Evolutionary conservation across 257 asterid species (phyloP).

Genomic region (Gentiana straminea): DNA sequence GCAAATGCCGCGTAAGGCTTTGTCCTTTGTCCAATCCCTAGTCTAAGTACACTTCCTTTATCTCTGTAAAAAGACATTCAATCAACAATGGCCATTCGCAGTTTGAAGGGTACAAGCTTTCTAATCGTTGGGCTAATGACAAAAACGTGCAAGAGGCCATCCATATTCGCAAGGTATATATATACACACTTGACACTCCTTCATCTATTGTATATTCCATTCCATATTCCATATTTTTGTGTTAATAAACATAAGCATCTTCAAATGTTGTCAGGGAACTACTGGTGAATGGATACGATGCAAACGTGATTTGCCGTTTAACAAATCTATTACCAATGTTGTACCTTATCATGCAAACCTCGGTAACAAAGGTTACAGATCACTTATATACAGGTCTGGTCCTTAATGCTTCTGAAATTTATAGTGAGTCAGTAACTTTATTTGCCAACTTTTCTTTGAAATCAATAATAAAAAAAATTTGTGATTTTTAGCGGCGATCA

Average conservation of each 20-base stretch:
- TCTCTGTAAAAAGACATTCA: too few relatives aligned
- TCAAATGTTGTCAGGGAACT: constrained; percentile 12
- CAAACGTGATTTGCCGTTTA: background rate
- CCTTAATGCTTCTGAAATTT: too few relatives aligned
- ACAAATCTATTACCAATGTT: background rate
- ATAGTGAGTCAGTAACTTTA: background rate
- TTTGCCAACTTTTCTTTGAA: too few relatives aligned
- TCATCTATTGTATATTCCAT: too few relatives aligned
- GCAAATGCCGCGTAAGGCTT: constrained; percentile 5
- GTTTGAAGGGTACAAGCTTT: constrained; percentile 16
- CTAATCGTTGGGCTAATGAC: constrained; percentile 27
- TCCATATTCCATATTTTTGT: too few relatives aligned
- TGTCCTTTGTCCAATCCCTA: too few relatives aligned
- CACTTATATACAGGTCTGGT: constrained; percentile 30
- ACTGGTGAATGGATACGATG: constrained; percentile 10
- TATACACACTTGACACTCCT: too few relatives aligned
- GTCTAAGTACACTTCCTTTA: too few relatives aligned
- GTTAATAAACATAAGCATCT: too few relatives aligned
- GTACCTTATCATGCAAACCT: constrained; percentile 12
- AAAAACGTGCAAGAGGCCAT: constrained; percentile 27
- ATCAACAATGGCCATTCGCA: too few relatives aligned
- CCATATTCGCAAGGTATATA: constrained; percentile 30
- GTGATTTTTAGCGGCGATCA: constrained; percentile 34
- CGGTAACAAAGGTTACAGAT: constrained; percentile 17
- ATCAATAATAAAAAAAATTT: too few relatives aligned